A percentile compares a stretch with the other conserved stretches of the same genome.
Evolutionary conservation across 1,284 basidiomycete genomes (phyloP).

Genomic region (Sutorius eximius): DNA sequence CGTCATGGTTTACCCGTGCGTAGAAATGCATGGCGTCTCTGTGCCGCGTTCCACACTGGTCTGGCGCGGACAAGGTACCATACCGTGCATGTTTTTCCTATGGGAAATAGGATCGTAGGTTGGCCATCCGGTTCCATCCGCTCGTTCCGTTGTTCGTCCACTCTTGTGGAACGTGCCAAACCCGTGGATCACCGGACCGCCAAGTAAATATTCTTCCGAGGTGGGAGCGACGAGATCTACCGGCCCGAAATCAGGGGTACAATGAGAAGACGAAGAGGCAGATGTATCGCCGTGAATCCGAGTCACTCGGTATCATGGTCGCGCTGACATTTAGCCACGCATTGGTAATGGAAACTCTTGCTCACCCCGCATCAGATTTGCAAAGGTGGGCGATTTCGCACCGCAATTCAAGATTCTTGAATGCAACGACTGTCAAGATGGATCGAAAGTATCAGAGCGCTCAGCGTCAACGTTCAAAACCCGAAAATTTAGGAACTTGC

Average conservation of each 20-base stretch:
- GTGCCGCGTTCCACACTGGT: background rate
- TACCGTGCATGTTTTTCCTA: background rate
- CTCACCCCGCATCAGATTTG: slow-evolving; percentile 28
- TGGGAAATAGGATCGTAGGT: background rate
- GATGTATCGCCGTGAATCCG: slow-evolving; percentile 11
- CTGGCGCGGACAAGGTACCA: background rate
- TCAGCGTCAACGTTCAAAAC: background rate
- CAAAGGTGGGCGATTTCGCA: slow-evolving; percentile 16
- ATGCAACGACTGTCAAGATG: background rate
- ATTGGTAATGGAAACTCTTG: background rate
- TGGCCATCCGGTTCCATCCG: background rate
- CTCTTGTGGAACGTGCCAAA: background rate
- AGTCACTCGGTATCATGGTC: background rate
- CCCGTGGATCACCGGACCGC: background rate
- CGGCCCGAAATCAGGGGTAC: background rate
- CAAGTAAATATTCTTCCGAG: background rate
- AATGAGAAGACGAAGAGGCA: slow-evolving; percentile 1
- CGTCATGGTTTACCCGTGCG: background rate
- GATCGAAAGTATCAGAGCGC: background rate
- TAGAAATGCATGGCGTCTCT: background rate
- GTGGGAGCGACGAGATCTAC: background rate
- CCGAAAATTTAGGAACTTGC: background rate
- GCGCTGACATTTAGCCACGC: background rate
- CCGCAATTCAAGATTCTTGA: slow-evolving; percentile 2
- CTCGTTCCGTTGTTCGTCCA: background rate